phyloP scores from a whole-genome alignment of 495 filamentous ascomycete species.

The Penicillium silybi region DNA sequence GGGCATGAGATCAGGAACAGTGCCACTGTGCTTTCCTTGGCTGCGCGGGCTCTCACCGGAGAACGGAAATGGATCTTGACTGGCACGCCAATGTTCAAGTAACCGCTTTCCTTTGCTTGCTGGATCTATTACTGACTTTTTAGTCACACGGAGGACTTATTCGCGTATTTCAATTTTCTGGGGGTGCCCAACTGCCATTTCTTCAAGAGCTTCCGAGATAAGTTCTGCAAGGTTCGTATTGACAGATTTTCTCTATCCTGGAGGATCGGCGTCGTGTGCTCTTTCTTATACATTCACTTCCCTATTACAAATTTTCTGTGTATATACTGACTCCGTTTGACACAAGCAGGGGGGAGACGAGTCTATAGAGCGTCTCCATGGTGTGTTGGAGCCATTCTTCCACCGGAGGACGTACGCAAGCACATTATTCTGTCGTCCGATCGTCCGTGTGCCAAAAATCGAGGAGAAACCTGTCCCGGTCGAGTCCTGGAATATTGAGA shows the following conservation, averaged over 20 bases:
- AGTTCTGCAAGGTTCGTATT: slow-evolving; percentile 38
- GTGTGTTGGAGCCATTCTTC: slow-evolving; percentile 46
- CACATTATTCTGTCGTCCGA: slow-evolving; percentile 48
- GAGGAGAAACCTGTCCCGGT: slow-evolving; percentile 27
- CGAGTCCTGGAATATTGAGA: slow-evolving; percentile 47
- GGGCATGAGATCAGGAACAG: slow-evolving; percentile 63
- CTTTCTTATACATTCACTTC: neutral
- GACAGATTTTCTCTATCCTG: neutral
- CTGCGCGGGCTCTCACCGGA: slow-evolving; percentile 50
- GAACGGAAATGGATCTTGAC: slow-evolving; percentile 56
- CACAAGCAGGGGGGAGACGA: slow-evolving; percentile 14
- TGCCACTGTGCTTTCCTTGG: slow-evolving; percentile 40
- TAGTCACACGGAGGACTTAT: slow-evolving; percentile 46
- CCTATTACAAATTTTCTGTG: neutral
- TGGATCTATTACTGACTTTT: neutral
- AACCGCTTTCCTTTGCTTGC: neutral
- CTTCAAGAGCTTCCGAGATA: slow-evolving; percentile 42
- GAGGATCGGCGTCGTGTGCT: neutral
- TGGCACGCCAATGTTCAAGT: slow-evolving; percentile 61
- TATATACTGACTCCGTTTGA: neutral
- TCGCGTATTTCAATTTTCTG: slow-evolving; percentile 59
- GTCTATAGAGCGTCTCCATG: slow-evolving; percentile 28
- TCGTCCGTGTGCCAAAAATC: slow-evolving; percentile 52
- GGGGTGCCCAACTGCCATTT: slow-evolving; percentile 39
- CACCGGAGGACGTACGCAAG: slow-evolving; percentile 50